Evolutionary conservation across 805 yeast species (phyloP), one percentile per base, ranked within the genome.

Genomic region (Wickerhamiella brachini): DNA sequence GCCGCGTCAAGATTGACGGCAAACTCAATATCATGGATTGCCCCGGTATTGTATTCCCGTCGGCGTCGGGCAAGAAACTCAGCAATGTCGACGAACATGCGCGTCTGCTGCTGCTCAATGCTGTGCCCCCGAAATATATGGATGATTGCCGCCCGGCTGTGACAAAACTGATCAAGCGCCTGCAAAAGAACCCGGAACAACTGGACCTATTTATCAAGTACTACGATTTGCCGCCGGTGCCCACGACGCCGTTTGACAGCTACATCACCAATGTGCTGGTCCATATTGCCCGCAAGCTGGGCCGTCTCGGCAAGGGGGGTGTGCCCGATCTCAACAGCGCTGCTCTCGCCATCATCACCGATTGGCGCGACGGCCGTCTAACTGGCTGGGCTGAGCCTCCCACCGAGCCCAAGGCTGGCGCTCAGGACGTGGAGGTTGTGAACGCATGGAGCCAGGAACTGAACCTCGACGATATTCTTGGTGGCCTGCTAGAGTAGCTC

Each of bases 341-440:
- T 8, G 95, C 94, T 38, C 66, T 77, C 60, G 74, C 84, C 38
- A 83, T 93, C 12, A 73, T 93, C 63, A 86, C 78, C 61, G 98
- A 93, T 69, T 93, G 97, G 97, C 80, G 96, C 69, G 97, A 89
- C 67, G 98, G 98, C 53, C 79, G 93, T 65, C 80, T 93, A 60
- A 68, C 82, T 51, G 95, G 97, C 47, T 93, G 96, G 95, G 79
- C 85, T 2, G 69, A 81, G 59, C 95, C 95, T 45, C 61, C 65
- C 10, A 58, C 49, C 13, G 71, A 74, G 34, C 72, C 80, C 12
- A 74, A 75, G 58, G 68, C 68, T 54, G 69, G 61, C 67, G 64
- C 50, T 60, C 73, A 56, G 61, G 78, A 79, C 61, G 83, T 90
- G 37, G 80, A 86, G 12, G 77, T 93, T 61, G 98, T 93, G n/a